Base-by-base conservation (phyloP, 2,329 filamentous ascomycete species). In the Cytospora paraplurivora region DNA sequence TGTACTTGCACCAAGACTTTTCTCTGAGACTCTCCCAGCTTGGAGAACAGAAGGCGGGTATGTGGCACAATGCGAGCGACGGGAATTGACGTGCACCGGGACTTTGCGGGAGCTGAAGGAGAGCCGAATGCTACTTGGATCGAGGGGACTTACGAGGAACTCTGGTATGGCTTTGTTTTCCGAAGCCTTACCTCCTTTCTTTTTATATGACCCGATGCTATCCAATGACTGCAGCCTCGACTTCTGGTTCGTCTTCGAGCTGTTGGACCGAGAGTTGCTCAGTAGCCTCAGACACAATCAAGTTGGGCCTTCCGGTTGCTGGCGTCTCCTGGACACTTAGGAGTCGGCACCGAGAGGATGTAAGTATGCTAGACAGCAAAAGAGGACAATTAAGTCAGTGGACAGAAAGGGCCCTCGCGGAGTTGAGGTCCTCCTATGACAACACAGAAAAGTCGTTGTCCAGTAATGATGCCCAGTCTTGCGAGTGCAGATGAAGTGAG, bases 291-390 rank as follows among this genome's bases (percentile, higher is more conserved):
- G 52, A 35, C 53, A n/a, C 32, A 27, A 35, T 52, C 33, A 55
- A 61, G 56, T 61, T 66, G 64, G 64, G 57, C 56, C 37, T n/a
- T 47, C 2, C 35, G 56, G 41, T 56, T 51, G 63, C 44, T 56
- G 44, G 50, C 38, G 21, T 27, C 38, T n/a, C 47, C 49, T 51
- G 32, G 47, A 44, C 27, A 33, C 60, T 50, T 51, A 47, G 38
- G 54, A 47, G 11, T 54, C 32, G 49, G 19, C 49, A 37, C 33
- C 33, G 44, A 50, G 37, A 54, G 38, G 53, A 21, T 44, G 51
- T 27, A 27, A 27, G 27, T 27, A 27, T 27, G 27, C 27, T 27
- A 52, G 32, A 32, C 15, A 47, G n/a, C 47, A 15, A 35, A n/a
- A 7, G 47, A 56, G 37, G 50, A 55, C 61, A 38, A 62, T 21